These are phyloP conservation scores for Debaryomyces hansenii DNA, from an alignment of 805 yeast genomes.

Conservation along the genomic window DNA sequence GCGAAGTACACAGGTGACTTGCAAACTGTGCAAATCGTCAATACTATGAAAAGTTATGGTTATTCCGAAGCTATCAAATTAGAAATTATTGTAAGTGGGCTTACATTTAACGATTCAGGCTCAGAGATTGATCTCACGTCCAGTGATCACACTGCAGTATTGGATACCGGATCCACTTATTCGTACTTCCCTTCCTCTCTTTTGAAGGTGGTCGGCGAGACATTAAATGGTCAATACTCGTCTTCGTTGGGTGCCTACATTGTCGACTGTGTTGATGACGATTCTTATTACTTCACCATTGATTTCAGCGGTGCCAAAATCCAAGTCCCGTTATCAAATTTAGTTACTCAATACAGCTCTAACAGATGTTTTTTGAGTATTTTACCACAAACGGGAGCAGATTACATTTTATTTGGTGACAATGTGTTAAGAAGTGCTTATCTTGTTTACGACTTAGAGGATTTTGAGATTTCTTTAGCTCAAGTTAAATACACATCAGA, in stretches of 20 bases:
- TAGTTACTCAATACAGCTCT: conserved; percentile 18
- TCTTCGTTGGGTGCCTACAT: conserved; percentile 43
- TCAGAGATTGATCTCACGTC: conserved; percentile 13
- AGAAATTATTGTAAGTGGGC: conserved; percentile 47
- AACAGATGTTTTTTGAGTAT: conserved; percentile 28
- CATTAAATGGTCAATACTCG: conserved; percentile 45
- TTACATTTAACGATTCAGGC: conserved; percentile 19
- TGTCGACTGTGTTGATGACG: conserved; percentile 39
- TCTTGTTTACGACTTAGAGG: conserved; percentile 63
- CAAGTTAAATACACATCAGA: conserved; percentile 26
- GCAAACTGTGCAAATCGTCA: conserved; percentile 40
- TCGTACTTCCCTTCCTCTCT: conserved; percentile 43
- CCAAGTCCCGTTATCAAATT: conserved; percentile 44
- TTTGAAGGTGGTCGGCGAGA: conserved; percentile 32
- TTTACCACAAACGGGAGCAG: conserved; percentile 11
- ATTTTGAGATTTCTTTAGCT: conserved; percentile 54
- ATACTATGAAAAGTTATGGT: conserved; percentile 32
- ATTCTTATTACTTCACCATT: conserved; percentile 35
- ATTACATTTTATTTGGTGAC: conserved; percentile 57
- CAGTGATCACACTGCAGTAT: conserved; percentile 23
- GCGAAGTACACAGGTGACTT: conserved; percentile 38
- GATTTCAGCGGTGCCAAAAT: conserved; percentile 61
- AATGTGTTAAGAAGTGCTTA: conserved; percentile 63
- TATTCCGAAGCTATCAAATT: conserved; percentile 44
- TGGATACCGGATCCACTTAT: conserved; percentile 39